Base-by-base conservation (phyloP, 257 asterid species). In the Jaltomata sinuosa region DNA sequence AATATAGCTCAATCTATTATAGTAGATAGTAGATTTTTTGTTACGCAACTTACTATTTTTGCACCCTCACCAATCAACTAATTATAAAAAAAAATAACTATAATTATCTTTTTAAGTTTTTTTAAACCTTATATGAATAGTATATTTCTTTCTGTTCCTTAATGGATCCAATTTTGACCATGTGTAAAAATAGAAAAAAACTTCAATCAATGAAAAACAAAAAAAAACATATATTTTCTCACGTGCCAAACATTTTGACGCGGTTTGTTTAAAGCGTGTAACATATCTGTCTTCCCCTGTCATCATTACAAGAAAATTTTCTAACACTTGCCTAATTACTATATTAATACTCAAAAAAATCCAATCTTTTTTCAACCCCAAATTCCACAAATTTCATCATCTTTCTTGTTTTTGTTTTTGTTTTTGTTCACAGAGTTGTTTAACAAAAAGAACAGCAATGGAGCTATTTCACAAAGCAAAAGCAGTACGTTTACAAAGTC, bases 381-480 rank as follows among this genome's bases (percentile, higher is more conserved):
- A 59, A n/a, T 36, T 11, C 19, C 14, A 27, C n/a, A n/a, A n/a
- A 38, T 40, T 3, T 50, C 27, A 12, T 19, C 19, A 6, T 2
- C n/a, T n/a, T n/a, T n/a, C n/a, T 22, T 31, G 1, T 19, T 25
- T 22, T 8, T 31, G 15, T 11, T 31, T 15, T 31, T 38, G n/a
- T 25, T 69, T 11, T 53, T 0, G 50, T 50, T n/a, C n/a, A n/a
- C 86, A 86, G 89, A 86, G 68, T 40, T 32, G 82, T 18, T 45
- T 59, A 22, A 38, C 83, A 10, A 88, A 54, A 79, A 34, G 36
- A 21, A 15, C 85, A 32, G 88, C 89, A 49, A 90, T 90, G 93
- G 91, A 90, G 34, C 57, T 87, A 0, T 88, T 90, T 79, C 85
- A 34, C 32, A 84, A 89, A 84, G 93, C 93, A 16, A 87, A 80